Base-by-base conservation (phyloP, 1,139 yeast genomes). In the Debaryomyces nepalensis region DNA sequence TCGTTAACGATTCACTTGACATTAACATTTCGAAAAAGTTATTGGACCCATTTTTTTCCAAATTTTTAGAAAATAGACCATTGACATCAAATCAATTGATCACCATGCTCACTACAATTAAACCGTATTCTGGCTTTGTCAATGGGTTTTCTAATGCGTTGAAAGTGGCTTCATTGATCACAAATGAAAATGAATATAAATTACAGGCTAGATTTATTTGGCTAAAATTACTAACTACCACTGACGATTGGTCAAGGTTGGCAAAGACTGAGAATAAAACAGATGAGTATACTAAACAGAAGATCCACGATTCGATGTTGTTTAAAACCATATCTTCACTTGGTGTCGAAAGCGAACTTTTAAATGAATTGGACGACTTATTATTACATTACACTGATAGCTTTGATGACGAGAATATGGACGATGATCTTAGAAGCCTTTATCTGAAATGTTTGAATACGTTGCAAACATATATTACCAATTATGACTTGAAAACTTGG, bases 201-300 rank as follows among this genome's bases (percentile, higher is more conserved):
- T 49, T 52, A 22, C 58, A 57, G 33, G 46, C 61, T n/a, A 54
- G 55, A 35, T 55, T 73, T 11, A 65, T 84, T 2, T 86, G 95
- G 93, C 68, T 82, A 52, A 70, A 93, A 45, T 69, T 85, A 36
- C 64, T 86, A 7, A 53, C 66, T 2, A 54, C 81, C n/a, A 71
- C 77, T 1, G 84, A 82, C 50, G 78, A 81, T 50, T 83, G 89
- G 87, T 46, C 57, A 5, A 55, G 58, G 10, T 57, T 80, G 16
- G 61, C 67, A n/a, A 61, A 68, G 22, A 68, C 74, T 8, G 62
- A 65, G 22, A 66, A 66, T 41, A 64, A 70, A 41, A 64, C 77
- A 4, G 82, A 79, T 46, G 73, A 72, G 38, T 65, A 58, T 46
- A 63, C 73, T 32, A 70, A 70, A 50, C 63, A 64, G 15, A 63